Percentiles rank a stretch among this genome's conserved stretches.
These are phyloP conservation scores for Ascochyta clinopodiicola DNA, from an alignment of 2,329 filamentous ascomycete genomes.

Conservation along the genomic window DNA sequence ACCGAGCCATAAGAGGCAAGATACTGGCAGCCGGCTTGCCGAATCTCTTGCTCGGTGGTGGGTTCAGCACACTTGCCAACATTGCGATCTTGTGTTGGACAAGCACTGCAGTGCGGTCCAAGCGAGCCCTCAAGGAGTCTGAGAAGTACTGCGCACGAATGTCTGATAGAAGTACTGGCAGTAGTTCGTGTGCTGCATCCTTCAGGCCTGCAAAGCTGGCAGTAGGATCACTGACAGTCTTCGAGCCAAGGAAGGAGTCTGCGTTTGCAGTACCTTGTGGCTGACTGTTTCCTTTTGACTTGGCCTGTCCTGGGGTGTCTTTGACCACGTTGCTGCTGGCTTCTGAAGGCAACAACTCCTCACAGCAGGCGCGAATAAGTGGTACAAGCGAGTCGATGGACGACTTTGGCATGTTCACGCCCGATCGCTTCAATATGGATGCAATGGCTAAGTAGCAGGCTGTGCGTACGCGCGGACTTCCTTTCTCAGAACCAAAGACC, in stretches of 20 bases:
- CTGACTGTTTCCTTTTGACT: conserved; percentile 49
- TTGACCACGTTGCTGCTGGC: conserved; percentile 47
- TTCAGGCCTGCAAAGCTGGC: conserved; percentile 57
- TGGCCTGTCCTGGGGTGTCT: conserved; percentile 42
- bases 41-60: conserved; percentile 68
- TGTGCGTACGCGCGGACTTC: conserved; percentile 61
- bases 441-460: conserved; percentile 66
- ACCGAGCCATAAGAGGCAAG: conserved; percentile 76
- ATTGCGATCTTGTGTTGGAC: conserved; percentile 73
- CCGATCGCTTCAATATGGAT: conserved; percentile 66
- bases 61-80: conserved; percentile 82
- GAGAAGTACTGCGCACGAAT: conserved; percentile 72
- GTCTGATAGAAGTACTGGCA: conserved; percentile 67
- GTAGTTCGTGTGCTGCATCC: conserved; percentile 65
- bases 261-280: conserved; percentile 63
- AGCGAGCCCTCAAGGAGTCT: conserved; percentile 73
- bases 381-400: conserved; percentile 67
- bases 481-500: conserved; percentile 66
- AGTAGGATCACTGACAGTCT: conserved; percentile 34
- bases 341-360: conserved; percentile 69
- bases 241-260: conserved; percentile 70
- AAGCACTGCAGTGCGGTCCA: conserved; percentile 83
- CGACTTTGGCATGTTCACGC: conserved; percentile 70
- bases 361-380: conserved; percentile 73
- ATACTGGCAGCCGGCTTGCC: conserved; percentile 72